Evolutionary conservation across 1,284 basidiomycete species (phyloP).

Genomic region (Puccinia horiana): DNA sequence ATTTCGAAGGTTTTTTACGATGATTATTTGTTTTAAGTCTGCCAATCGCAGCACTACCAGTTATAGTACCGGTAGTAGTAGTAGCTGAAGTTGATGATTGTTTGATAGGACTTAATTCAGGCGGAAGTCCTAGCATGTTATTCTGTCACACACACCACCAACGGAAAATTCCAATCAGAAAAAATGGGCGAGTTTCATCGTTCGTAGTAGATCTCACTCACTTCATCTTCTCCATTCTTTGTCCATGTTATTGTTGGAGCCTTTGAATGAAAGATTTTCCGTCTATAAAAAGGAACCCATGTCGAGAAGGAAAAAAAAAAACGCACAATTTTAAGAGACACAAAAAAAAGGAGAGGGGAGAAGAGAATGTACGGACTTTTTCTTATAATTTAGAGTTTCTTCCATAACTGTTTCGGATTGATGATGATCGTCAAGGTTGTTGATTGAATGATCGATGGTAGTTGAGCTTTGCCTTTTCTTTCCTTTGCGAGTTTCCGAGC

Average conservation of each 20-base stretch:
- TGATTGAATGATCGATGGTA: not conserved
- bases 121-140: slow-evolving; percentile 37
- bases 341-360: not conserved
- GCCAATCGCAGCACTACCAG: no score
- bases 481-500: not conserved
- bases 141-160: not conserved
- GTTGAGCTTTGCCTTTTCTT: not conserved
- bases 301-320: not conserved
- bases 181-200: not conserved
- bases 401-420: no score
- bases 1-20: no score
- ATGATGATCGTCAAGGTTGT: not conserved
- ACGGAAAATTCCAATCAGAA: not conserved
- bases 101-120: slow-evolving; percentile 36
- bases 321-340: not conserved
- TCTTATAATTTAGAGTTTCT: slow-evolving; percentile 6
- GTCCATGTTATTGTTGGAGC: not conserved
- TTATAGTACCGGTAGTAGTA: no score
- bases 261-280: slow-evolving; percentile 40
- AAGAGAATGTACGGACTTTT: slow-evolving; percentile 9
- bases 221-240: not conserved
- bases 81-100: not conserved
- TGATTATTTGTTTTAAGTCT: no score
- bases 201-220: not conserved
- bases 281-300: not conserved